Evolutionary conservation across 164 flowering plant species (phyloP).

Genomic region (Stephania yunnanensis): DNA sequence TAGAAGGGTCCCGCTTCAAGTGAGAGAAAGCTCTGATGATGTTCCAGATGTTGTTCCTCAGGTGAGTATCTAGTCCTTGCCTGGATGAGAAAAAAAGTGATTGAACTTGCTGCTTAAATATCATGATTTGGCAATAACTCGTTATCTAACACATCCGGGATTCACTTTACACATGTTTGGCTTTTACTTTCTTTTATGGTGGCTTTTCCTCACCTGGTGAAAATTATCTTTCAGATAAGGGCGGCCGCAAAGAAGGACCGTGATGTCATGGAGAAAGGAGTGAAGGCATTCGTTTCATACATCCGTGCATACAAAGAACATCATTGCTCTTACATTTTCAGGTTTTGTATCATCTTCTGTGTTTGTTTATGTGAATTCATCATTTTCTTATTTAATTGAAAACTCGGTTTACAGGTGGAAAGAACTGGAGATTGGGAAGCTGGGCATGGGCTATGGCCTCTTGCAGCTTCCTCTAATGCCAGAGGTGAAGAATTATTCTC

Average conservation of each 20-base stretch:
- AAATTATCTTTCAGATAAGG: constrained; percentile 50
- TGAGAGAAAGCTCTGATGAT: constrained; percentile 45
- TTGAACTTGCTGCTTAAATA: background rate
- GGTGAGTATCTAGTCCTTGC: constrained; percentile 29
- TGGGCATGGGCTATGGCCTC: constrained; percentile 90
- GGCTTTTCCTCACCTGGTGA: background rate
- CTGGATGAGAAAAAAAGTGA: background rate
- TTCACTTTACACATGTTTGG: background rate
- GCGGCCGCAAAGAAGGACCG: constrained; percentile 78
- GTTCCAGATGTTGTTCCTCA: constrained; percentile 62
- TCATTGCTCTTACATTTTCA: constrained; percentile 86
- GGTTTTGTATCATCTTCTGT: constrained; percentile 28
- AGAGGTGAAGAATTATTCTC: constrained; percentile 68
- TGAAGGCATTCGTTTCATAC: constrained; percentile 79
- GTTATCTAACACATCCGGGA: background rate
- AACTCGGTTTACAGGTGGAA: constrained; percentile 55
- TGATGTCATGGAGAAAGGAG: constrained; percentile 92
- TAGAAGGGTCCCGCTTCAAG: constrained; percentile 71
- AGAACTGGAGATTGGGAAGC: constrained; percentile 84
- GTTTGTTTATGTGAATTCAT: background rate
- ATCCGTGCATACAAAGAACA: constrained; percentile 97
- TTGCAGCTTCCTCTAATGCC: constrained; percentile 83
- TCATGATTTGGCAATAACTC: background rate
- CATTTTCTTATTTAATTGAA: background rate
- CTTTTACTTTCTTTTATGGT: background rate